These are phyloP conservation scores for Maudiozyma saulgeensis DNA, from an alignment of 805 yeast species.

Conservation along the genomic window DNA sequence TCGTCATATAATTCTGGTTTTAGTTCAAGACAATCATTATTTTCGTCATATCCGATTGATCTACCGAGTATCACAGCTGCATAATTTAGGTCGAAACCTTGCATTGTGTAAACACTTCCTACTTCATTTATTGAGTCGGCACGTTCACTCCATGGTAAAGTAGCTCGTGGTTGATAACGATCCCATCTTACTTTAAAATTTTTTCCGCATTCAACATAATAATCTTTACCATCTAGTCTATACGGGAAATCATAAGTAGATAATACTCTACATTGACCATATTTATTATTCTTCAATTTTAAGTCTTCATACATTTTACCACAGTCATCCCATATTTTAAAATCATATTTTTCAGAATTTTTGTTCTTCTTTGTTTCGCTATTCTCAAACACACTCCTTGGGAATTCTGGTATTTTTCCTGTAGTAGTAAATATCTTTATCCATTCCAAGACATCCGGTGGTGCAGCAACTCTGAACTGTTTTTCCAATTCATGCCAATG, in stretches of 20 bases:
- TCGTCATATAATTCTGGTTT: slow-evolving; percentile 35
- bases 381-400: slow-evolving; percentile 10
- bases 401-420: slow-evolving; percentile 30
- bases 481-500: slow-evolving; percentile 29
- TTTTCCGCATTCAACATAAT: slow-evolving; percentile 37
- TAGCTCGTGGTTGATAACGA: slow-evolving; percentile 33
- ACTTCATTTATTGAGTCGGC: slow-evolving; percentile 38
- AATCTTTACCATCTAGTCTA: slow-evolving; percentile 36
- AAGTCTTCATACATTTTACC: slow-evolving; percentile 33
- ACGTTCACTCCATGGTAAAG: slow-evolving; percentile 39
- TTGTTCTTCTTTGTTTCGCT: slow-evolving; percentile 4
- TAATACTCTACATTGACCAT: slow-evolving; percentile 36
- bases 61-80: slow-evolving; percentile 40
- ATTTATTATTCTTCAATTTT: slow-evolving; percentile 21
- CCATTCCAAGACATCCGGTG: slow-evolving; percentile 34
- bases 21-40: slow-evolving; percentile 28
- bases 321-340: slow-evolving; percentile 34
- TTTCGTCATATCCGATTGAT: slow-evolving; percentile 33
- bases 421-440: slow-evolving; percentile 29
- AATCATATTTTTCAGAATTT: slow-evolving; percentile 20
- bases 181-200: slow-evolving; percentile 39
- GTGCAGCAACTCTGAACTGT: slow-evolving; percentile 37
- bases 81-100: slow-evolving; percentile 40
- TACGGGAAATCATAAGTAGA: slow-evolving; percentile 41
- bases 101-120: slow-evolving; percentile 40